Evolutionary conservation across 1,139 yeast species (phyloP).

Genomic region (Meyerozyma carpophila): DNA sequence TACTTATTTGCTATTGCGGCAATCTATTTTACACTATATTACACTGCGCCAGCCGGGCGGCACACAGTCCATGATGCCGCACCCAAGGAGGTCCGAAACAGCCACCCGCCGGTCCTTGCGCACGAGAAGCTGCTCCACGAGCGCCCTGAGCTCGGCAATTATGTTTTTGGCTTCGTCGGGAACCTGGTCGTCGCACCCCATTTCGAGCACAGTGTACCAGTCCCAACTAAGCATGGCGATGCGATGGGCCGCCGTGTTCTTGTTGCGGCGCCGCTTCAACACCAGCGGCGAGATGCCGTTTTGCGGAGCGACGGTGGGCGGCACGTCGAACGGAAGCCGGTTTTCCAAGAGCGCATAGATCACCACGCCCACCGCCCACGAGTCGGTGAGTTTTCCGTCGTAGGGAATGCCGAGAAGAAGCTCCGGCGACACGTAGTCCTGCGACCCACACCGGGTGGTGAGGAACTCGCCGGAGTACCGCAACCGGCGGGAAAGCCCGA

Average conservation of each 20-base stretch:
- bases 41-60: neutral
- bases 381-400: conserved; percentile 83
- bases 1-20: too few relatives aligned
- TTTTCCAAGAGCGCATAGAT: conserved; percentile 78
- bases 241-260: conserved; percentile 72
- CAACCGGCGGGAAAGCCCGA: conserved; percentile 76
- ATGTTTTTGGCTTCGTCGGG: conserved; percentile 17
- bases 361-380: conserved; percentile 95
- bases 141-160: conserved; percentile 20
- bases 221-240: conserved; percentile 93
- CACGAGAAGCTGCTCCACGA: conserved; percentile 34
- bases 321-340: conserved; percentile 79
- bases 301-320: conserved; percentile 28
- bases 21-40: too few relatives aligned
- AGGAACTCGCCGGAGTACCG: conserved; percentile 56
- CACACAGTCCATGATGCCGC: neutral
- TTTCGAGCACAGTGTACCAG: conserved; percentile 48
- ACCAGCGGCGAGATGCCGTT: conserved; percentile 41
- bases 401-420: conserved; percentile 83
- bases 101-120: conserved; percentile 25
- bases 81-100: neutral
- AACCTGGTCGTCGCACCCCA: conserved; percentile 11
- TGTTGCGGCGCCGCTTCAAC: conserved; percentile 43
- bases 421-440: conserved; percentile 94
- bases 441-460: conserved; percentile 89